Evolutionary conservation across 2,329 filamentous ascomycete species (phyloP), one percentile per base, ranked within the genome.

Genomic region (Leptodontidium sp.): DNA sequence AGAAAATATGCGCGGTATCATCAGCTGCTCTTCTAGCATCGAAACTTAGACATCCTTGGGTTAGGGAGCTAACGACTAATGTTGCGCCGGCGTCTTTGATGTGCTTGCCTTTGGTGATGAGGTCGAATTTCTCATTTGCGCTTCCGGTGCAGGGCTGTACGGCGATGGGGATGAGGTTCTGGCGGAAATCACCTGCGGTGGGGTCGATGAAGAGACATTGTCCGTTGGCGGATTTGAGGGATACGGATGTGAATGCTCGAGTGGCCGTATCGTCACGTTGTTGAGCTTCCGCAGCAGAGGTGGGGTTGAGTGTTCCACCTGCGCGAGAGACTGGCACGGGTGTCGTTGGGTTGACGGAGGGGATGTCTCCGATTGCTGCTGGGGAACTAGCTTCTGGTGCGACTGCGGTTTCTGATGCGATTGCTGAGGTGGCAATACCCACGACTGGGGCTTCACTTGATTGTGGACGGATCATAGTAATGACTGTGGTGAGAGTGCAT

Each of bases 41-140:
- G 71, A 87, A 87, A 77, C 87, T 88, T 71, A 88, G 77, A 75
- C 87, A 89, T 32, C 86, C 86, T 70, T 88, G 81, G 0, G 86
- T 88, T 73, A 86, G 76, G 1, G 83, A 84, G 81, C 82, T 88
- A 35, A 88, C 86, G 32, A 88, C 75, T 52, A 88, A 79, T 70
- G 84, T 82, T 49, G 81, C 79, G 47, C 79, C 75, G 7, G 75
- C 72, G 17, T 76, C 80, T 70, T 86, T 78, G 70, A 85, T 86
- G 72, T 89, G 86, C 67, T 81, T 81, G 11, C 86, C 87, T 3
- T 79, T 78, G 0, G 81, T 83, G 65, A 84, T 81, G 64, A 84
- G 68, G 66, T 84, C 82, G 79, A 81, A 84, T 65, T 78, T 77
- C 69, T 83, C 79, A 1, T 79, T 80, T 7, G 78, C 74, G 14